Conservation (phyloP, 495 filamentous ascomycete species). For the Staphylotrichum longicolle region DNA sequence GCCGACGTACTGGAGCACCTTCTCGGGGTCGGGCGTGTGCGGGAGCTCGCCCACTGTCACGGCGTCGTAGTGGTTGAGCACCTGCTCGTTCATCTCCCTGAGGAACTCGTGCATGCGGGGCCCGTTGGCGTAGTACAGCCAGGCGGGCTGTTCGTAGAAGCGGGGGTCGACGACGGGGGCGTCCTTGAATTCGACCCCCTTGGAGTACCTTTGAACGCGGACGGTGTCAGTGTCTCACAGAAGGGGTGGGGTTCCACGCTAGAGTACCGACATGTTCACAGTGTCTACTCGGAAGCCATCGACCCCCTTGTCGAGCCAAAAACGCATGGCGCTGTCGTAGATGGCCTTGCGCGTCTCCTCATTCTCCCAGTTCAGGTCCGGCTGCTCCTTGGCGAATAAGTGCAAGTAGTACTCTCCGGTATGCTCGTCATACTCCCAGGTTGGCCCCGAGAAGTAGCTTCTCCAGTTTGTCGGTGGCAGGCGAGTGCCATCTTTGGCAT, state of each 20-base stretch:
- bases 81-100: slow-evolving; percentile 55
- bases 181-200: slow-evolving; percentile 59
- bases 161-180: slow-evolving; percentile 52
- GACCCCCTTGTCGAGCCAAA: slow-evolving; percentile 67
- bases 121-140: slow-evolving; percentile 59
- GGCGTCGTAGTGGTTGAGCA: slow-evolving; percentile 65
- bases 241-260: too few relatives aligned
- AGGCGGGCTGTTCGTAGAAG: slow-evolving; percentile 46
- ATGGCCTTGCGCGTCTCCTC: slow-evolving; percentile 60
- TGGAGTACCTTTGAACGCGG: slow-evolving; percentile 48
- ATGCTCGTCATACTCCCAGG: slow-evolving; percentile 64
- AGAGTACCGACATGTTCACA: slow-evolving; percentile 52
- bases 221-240: background rate
- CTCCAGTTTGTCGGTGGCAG: slow-evolving; percentile 72
- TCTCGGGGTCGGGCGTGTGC: slow-evolving; percentile 54
- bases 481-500: slow-evolving; percentile 57
- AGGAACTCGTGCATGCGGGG: slow-evolving; percentile 66
- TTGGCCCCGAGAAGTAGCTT: slow-evolving; percentile 52
- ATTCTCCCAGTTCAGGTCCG: slow-evolving; percentile 76
- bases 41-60: slow-evolving; percentile 74
- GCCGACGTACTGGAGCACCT: slow-evolving; percentile 60
- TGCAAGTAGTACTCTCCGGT: slow-evolving; percentile 71
- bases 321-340: slow-evolving; percentile 61
- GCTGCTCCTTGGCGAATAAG: slow-evolving; percentile 62
- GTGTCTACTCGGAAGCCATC: slow-evolving; percentile 70